Evolutionary conservation across 139 green algal species (phyloP).

Genomic region (Coelastrella sp.): DNA sequence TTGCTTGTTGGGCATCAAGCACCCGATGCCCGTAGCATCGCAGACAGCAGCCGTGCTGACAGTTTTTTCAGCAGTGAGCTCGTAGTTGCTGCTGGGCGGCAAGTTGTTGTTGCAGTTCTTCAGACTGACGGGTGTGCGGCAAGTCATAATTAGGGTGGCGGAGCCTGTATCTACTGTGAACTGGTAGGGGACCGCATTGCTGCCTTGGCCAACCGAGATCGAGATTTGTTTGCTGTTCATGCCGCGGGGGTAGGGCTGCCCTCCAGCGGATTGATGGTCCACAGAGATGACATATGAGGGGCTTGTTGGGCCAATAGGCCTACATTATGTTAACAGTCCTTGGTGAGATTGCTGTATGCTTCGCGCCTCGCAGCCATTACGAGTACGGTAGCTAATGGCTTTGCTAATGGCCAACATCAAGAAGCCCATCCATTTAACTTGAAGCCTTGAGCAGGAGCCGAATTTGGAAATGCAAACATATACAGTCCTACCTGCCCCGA

Average conservation of each 20-base stretch:
- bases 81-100: constrained; percentile 4
- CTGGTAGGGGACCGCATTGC: background rate
- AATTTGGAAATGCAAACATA: too few species aligned
- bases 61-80: background rate
- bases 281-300: constrained; percentile 8
- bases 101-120: constrained; percentile 18
- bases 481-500: too few species aligned
- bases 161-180: constrained; percentile 17
- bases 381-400: too few species aligned
- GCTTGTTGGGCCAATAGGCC: background rate
- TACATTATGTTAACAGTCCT: too few species aligned
- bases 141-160: background rate
- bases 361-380: too few species aligned
- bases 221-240: constrained; percentile 13
- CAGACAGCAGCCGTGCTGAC: background rate
- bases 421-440: too few species aligned
- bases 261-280: background rate
- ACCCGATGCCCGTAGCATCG: background rate
- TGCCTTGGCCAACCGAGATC: background rate
- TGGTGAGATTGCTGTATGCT: too few species aligned
- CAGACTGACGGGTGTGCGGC: background rate
- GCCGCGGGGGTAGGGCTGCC: constrained; percentile 5
- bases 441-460: too few species aligned
- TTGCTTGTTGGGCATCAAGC: constrained; percentile 11
- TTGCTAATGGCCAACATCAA: too few species aligned